Base-by-base conservation (phyloP, 129 eudicot genomes). In the Gnaphalium uliginosum region DNA sequence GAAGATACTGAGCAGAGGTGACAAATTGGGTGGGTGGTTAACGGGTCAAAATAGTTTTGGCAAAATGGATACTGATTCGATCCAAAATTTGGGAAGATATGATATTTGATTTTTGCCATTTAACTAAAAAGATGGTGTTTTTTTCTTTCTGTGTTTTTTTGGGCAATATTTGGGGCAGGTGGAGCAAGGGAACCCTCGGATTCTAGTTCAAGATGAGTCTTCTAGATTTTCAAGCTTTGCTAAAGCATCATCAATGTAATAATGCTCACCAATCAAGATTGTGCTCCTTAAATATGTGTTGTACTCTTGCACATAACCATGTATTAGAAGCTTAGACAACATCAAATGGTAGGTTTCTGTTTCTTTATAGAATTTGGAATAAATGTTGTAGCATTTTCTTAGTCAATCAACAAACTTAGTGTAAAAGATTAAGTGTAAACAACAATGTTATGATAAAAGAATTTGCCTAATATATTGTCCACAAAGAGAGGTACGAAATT, bases 111-210 rank as follows among this genome's bases (percentile, higher is more conserved):
- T 41, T n/a, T 41, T 41, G 14, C 2, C 48, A 10, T 41, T 1
- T 41, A 41, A 41, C 48, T 41, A 41, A 39, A 18, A 19, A 19
- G 30, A 35, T 7, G 41, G 41, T 33, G 39, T 35, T 35, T 29
- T 29, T 29, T 29, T 29, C 0, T 29, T 29, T 29, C 2, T 30
- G 5, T 30, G 4, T 3, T 30, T 30, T 30, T 30, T 30, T 30
- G 33, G 33, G 33, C 33, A 30, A 33, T 33, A 33, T 33, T 29
- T 75, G 76, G 69, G 64, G 64, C 61, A 94, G 99, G 97, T 94
- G 69, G 99, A 94, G 77, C 87, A 91, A 74, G 99, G 99, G 60
- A 85, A 86, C 78, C 99, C 99, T 26, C 85, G 79, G 60, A 82
- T 74, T 76, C 87, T 94, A 39, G 77, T 89, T 67, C 78, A 69